Base-by-base conservation (phyloP, 1,284 basidiomycete species). In the Rhodofomes roseus region DNA sequence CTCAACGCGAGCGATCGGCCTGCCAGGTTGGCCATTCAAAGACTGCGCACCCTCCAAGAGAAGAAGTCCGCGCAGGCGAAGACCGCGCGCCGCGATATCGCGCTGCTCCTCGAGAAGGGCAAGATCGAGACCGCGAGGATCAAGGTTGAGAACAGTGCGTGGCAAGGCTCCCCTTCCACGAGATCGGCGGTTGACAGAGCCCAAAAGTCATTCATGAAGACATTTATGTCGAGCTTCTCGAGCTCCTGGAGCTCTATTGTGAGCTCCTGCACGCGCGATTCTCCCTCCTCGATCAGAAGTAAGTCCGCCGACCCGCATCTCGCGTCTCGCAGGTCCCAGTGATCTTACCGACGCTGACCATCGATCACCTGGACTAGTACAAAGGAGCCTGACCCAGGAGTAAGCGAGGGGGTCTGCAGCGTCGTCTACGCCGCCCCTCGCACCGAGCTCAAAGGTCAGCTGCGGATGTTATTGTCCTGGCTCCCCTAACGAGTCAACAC, bases 31-130 rank as follows among this genome's bases (percentile, higher is more conserved):
- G 92, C 95, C 2, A 90, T 96, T 31, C 95, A 98, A 74, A 87
- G 96, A 6, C 79, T 97, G 56, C 84, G 93, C 56, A 94, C 91
- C 36, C 77, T 97, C 2, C 93, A 96, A 70, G 92, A 95, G 77
- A 98, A 98, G 83, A 95, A 92, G 76, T 86, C 90, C 64, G 94
- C 95, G 0, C 87, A 97, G 61, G 94, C 95, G 0, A 98, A 98
- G 77, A 81, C 81, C 50, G 77, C 89, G 22, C 80, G 93, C 63
- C 80, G 92, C 50, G 92, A 94, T 63, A 92, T 94, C 60, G 90
- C 92, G 2, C 79, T 84, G 11, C 77, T 94, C 14, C 72, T 95
- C 8, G 93, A 95, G 75, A 83, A 82, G 68, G 85, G 87, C 44
- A 93, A 92, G 77, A 64, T 89, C 25, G 93, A 96, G 75, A 92